Conservation (phyloP, 768 basidiomycete genomes). For the Trametes villosa region DNA sequence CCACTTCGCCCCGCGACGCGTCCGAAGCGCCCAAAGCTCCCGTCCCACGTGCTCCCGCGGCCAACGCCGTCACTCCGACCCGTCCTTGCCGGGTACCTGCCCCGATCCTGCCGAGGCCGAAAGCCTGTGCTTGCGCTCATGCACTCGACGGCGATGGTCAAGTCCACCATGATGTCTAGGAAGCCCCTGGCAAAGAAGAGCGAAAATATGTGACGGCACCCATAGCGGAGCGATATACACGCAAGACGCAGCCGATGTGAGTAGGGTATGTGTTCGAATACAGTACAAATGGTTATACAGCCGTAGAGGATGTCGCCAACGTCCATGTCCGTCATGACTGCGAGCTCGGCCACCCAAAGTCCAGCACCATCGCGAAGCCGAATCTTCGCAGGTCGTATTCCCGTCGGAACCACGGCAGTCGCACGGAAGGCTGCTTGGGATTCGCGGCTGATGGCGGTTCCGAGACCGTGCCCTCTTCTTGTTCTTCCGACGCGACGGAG, state of each 20-base stretch:
- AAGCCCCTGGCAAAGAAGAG: not conserved
- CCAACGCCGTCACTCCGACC: conserved; percentile 19
- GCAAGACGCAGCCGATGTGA: too few species aligned
- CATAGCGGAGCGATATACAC: not conserved
- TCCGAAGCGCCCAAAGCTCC: conserved; percentile 17
- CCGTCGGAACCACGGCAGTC: conserved; percentile 38
- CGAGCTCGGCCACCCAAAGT: conserved; percentile 66
- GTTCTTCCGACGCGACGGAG: not conserved
- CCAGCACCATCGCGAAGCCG: conserved; percentile 73
- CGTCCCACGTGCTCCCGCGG: conserved; percentile 20
- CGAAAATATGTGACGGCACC: not conserved
- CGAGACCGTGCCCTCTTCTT: not conserved
- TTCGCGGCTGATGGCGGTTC: not conserved
- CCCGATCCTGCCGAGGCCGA: not conserved
- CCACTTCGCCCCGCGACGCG: conserved; percentile 24
- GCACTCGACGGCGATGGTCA: too few species aligned
- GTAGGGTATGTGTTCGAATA: conserved; percentile 2
- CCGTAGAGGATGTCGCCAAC: not conserved
- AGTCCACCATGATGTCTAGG: too few species aligned
- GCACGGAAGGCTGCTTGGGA: not conserved
- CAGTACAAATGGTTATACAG: conserved; percentile 7
- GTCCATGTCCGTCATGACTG: not conserved
- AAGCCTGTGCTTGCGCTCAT: not conserved
- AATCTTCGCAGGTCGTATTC: conserved; percentile 76
- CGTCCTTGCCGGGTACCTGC: too few species aligned